phyloP scores from a whole-genome alignment of 164 flowering plant species.

The Houttuynia cordata region DNA sequence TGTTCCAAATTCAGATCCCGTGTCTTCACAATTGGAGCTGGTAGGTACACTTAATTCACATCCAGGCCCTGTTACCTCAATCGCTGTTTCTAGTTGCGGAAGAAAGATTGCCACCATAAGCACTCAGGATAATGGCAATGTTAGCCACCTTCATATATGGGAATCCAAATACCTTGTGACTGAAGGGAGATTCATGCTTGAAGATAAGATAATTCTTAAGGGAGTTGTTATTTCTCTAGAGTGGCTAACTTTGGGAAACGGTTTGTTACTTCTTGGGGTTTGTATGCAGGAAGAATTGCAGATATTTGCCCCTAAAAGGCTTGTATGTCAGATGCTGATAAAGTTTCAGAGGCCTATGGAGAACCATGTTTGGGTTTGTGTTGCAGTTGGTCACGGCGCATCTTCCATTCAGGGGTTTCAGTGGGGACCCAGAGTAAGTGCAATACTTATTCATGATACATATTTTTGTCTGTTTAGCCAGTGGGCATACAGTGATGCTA shows the following conservation, averaged over 20 bases:
- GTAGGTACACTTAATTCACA: slow-evolving; percentile 51
- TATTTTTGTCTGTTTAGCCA: slow-evolving; percentile 51
- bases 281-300: slow-evolving; percentile 52
- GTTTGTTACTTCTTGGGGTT: slow-evolving; percentile 64
- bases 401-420: slow-evolving; percentile 35
- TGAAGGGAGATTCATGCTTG: slow-evolving; percentile 51
- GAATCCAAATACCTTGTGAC: slow-evolving; percentile 31
- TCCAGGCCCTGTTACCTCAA: slow-evolving; percentile 39
- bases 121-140: slow-evolving; percentile 14
- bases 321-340: slow-evolving; percentile 21
- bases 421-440: slow-evolving; percentile 66
- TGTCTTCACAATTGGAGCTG: slow-evolving; percentile 48
- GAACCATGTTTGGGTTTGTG: slow-evolving; percentile 48
- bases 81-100: slow-evolving; percentile 51
- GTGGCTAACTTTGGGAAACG: slow-evolving; percentile 64
- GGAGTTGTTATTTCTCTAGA: slow-evolving; percentile 38
- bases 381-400: slow-evolving; percentile 38
- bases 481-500: slow-evolving; percentile 27
- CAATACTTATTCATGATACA: slow-evolving; percentile 43
- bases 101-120: slow-evolving; percentile 65
- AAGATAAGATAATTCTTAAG: slow-evolving; percentile 43
- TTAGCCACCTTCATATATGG: slow-evolving; percentile 50
- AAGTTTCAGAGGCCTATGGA: slow-evolving; percentile 19
- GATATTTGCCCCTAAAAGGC: slow-evolving; percentile 41
- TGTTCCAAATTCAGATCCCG: slow-evolving; percentile 10